These are phyloP conservation scores for Prunus yedoensis DNA, from an alignment of 331 rosid genomes.

Conservation along the genomic window DNA sequence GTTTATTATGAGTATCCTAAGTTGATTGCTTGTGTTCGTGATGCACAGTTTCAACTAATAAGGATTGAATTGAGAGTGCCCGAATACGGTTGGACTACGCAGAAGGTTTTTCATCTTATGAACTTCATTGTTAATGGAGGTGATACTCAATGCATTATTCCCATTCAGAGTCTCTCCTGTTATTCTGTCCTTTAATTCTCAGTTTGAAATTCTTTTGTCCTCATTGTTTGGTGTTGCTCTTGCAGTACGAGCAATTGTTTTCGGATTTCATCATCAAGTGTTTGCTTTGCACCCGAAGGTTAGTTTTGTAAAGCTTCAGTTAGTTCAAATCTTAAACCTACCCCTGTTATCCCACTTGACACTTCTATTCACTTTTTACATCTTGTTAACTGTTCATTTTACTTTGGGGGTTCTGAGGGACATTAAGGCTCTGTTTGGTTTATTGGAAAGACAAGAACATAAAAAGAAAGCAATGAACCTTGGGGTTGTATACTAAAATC, in stretches of 20 bases:
- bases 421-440: background rate
- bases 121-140: constrained; percentile 95
- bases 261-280: constrained; percentile 78
- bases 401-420: background rate
- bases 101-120: constrained; percentile 95
- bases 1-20: background rate
- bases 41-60: constrained; percentile 68
- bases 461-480: background rate
- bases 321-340: background rate
- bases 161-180: background rate
- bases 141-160: constrained; percentile 19
- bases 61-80: constrained; percentile 97
- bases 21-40: constrained; percentile 9
- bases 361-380: background rate
- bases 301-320: constrained; percentile 13
- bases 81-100: constrained; percentile 94
- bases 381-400: background rate
- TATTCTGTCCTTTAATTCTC: constrained; percentile 9
- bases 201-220: background rate
- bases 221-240: constrained; percentile 11
- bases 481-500: constrained; percentile 27
- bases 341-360: background rate
- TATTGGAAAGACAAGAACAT: background rate
- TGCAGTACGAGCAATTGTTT: constrained; percentile 88
- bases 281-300: constrained; percentile 80